phyloP scores from a whole-genome alignment of 495 filamentous ascomycete species.

The Lindgomyces ingoldianus region DNA sequence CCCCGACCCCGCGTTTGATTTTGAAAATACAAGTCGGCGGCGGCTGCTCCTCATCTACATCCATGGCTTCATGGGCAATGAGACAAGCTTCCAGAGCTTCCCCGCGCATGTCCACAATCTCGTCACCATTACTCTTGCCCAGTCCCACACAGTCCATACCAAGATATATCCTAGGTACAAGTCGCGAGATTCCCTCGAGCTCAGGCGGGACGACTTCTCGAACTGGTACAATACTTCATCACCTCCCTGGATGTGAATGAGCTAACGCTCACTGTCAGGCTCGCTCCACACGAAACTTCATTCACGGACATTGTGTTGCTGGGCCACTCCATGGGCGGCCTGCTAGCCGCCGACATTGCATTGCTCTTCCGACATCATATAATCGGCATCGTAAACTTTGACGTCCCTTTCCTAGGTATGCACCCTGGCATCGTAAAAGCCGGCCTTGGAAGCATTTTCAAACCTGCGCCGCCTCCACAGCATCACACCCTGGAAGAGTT shows the following conservation, averaged over 20 bases:
- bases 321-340: constrained; percentile 89
- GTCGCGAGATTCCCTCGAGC: constrained; percentile 70
- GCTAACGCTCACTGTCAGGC: constrained; percentile 49
- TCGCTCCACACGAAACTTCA: constrained; percentile 72
- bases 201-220: constrained; percentile 79
- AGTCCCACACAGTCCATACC: constrained; percentile 79
- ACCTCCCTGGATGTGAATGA: too few species aligned
- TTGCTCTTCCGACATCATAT: constrained; percentile 76
- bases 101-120: constrained; percentile 84
- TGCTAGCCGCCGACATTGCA: constrained; percentile 77
- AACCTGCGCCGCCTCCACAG: constrained; percentile 47
- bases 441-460: constrained; percentile 76
- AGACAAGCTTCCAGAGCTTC: constrained; percentile 83
- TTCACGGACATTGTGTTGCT: constrained; percentile 79
- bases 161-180: constrained; percentile 93
- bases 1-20: constrained; percentile 49
- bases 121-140: constrained; percentile 64
- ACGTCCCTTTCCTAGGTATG: constrained; percentile 84
- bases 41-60: constrained; percentile 80
- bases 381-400: constrained; percentile 79
- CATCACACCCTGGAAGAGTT: constrained; percentile 1
- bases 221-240: constrained; percentile 66
- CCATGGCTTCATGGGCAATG: constrained; percentile 91
- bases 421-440: constrained; percentile 83
- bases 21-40: constrained; percentile 51